Evolutionary conservation across 805 yeast species (phyloP).

Genomic region (Candida sanyiensis): DNA sequence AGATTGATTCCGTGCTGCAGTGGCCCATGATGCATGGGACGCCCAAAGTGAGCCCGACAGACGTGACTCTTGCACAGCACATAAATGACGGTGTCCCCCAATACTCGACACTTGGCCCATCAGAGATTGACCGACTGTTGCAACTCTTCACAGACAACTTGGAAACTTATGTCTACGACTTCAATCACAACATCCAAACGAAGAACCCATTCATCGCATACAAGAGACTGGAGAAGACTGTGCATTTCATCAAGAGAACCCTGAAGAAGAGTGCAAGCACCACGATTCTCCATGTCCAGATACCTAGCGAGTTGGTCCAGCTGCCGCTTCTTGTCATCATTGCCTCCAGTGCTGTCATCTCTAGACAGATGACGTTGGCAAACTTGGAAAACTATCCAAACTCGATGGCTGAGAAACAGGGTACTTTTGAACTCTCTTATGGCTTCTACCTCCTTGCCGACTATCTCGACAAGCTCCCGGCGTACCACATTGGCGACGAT

Average conservation of each 20-base stretch:
- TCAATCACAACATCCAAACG: slow-evolving; percentile 15
- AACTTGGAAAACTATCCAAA: slow-evolving; percentile 10
- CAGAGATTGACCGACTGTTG: slow-evolving; percentile 10
- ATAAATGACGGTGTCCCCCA: slow-evolving; percentile 10
- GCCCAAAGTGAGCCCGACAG: not conserved
- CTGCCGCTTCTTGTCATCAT: slow-evolving; percentile 14
- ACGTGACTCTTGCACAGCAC: slow-evolving; percentile 10
- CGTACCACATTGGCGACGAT: slow-evolving; percentile 13
- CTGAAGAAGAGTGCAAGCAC: not conserved
- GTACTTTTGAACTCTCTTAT: slow-evolving; percentile 8
- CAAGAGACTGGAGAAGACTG: slow-evolving; percentile 10
- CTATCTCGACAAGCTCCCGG: slow-evolving; percentile 12
- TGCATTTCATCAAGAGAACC: slow-evolving; percentile 8
- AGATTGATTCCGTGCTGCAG: not conserved
- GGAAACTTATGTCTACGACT: slow-evolving; percentile 10
- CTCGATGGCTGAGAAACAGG: slow-evolving; percentile 13
- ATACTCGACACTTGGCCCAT: slow-evolving; percentile 6
- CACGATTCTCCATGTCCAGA: slow-evolving; percentile 9
- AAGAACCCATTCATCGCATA: slow-evolving; percentile 20
- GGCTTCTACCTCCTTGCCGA: slow-evolving; percentile 12
- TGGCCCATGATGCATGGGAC: not conserved
- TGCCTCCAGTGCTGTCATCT: slow-evolving; percentile 15
- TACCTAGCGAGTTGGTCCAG: slow-evolving; percentile 13
- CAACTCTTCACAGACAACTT: slow-evolving; percentile 10
- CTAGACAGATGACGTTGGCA: slow-evolving; percentile 18